Base-by-base conservation (phyloP, 192 early-diverging fungal species). In the Rhizophagus sp. region DNA sequence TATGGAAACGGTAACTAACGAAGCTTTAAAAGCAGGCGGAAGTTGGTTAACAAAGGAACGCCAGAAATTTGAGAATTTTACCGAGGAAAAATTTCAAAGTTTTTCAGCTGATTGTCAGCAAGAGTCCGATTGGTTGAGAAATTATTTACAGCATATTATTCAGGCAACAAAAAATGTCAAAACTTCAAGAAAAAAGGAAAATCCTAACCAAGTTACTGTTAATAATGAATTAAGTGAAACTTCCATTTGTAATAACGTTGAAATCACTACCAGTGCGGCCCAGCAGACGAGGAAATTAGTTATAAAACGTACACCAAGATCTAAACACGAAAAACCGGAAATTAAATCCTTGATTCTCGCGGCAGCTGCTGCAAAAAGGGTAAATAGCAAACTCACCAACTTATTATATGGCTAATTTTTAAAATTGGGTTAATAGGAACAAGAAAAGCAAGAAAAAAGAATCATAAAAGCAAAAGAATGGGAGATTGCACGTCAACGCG, bases 401-500 rank as follows among this genome's bases (percentile, higher is more conserved):
- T 67, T 67, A 27, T 67, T 34, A 36, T n/a, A 22, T 30, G 34
- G 34, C 34, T 36, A 11, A n/a, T 9, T 17, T 39, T 34, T 33
- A 67, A 12, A 39, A 19, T 24, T 19, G 6, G 1, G 4, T 57
- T 57, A 41, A 44, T 70, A 70, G 68, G 68, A 70, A 70, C 36
- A 70, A 70, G 68, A 69, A n/a, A 27, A 70, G 39, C 68, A 70
- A 19, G 68, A 70, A 24, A 70, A 70, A 70, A 70, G 39, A n/a
- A 19, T 36, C 1, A 30, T n/a, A 65, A 65, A 22, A 41, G 36
- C 68, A 24, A 70, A 70, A 24, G 68, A 70, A 70, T 47, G 39
- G 39, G 68, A 70, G 10, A 12, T n/a, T 3, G 39, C 33, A 4
- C 68, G 68, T 44, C 68, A 25, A 25, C 68, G 68, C 4, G 4